These are phyloP conservation scores for Macrophomina tecta DNA, from an alignment of 2,329 filamentous ascomycete genomes.

Conservation along the genomic window DNA sequence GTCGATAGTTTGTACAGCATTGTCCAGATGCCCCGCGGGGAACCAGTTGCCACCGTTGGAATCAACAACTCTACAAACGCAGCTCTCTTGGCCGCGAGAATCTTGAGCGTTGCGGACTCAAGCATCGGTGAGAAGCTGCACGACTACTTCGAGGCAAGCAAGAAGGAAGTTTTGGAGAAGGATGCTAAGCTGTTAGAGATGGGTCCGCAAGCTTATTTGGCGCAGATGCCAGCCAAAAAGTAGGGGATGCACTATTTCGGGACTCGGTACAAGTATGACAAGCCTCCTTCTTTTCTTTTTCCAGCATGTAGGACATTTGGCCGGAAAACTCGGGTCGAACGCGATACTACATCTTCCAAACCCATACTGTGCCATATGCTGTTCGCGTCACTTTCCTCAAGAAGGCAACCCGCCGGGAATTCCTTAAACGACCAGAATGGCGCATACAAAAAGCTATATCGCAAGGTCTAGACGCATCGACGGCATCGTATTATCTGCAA, in stretches of 20 bases:
- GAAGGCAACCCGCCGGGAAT: not conserved
- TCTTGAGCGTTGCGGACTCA: conserved; percentile 55
- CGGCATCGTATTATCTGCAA: not conserved
- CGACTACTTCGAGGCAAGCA: conserved; percentile 67
- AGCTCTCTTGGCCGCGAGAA: conserved; percentile 53
- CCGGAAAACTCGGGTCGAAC: not conserved
- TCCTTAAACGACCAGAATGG: not conserved
- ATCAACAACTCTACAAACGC: conserved; percentile 56
- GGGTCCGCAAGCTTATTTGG: conserved; percentile 63
- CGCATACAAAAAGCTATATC: not conserved
- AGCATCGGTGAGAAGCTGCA: conserved; percentile 64
- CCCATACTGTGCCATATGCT: too few species aligned
- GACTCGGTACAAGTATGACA: not conserved
- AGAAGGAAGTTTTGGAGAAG: conserved; percentile 68
- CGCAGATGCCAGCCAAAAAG: conserved; percentile 37
- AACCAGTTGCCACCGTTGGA: conserved; percentile 50
- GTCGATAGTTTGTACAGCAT: conserved; percentile 58
- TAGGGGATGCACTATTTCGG: not conserved
- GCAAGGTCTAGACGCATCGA: not conserved
- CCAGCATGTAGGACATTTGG: not conserved
- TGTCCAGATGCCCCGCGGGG: conserved; percentile 58
- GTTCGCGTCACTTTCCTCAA: not conserved
- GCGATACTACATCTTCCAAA: too few species aligned
- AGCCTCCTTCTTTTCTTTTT: not conserved
- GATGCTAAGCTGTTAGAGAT: conserved; percentile 62